Evolutionary conservation across 2,329 filamentous ascomycete species (phyloP), one percentile per base, ranked within the genome.

Genomic region (Bisporella sp.): DNA sequence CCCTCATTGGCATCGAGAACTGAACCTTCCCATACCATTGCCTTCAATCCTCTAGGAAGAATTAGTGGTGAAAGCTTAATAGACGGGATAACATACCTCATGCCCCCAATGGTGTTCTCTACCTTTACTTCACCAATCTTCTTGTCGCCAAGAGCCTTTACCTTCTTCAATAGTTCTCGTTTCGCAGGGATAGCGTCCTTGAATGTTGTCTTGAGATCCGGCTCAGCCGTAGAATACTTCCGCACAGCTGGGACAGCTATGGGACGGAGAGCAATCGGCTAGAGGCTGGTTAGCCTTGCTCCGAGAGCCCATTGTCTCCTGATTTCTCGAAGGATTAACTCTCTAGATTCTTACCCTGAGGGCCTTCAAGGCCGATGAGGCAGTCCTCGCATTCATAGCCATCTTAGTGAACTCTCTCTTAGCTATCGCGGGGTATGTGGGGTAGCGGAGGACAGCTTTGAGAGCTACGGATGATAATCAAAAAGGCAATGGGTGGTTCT

Each of bases 21-120:
- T 8, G 91, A 96, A 44, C 93, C 93, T 72, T 99, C 93, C 93
- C 93, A 99, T 49, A 99, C 81, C 90, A 99, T 96, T 60, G 91
- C 88, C 74, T 96, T 96, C 60, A 99, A 81, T 39, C 92, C 92
- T 71, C 76, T 79, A 53, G n/a, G 8, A 33, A 28, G 12, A 41
- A 53, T 65, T 49, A 65, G 54, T 29, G 33, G 21, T 31, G 40
- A 32, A 41, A 29, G 35, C 35, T 37, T 4, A n/a, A 37, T 37
- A 6, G 9, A 42, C 5, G 21, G 49, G 5, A 12, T 32, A 31
- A 32, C 58, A 13, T 70, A 78, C 73, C 91, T 87, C 93, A 97
- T 97, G 64, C 93, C 93, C 62, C 93, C 93, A 61, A 97, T 82
- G 28, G 89, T 89, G 72, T 93, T 96, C 71, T 92, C 88, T 43